Conservation (phyloP, 495 filamentous ascomycete species). For the Penicillium bialowiezense region DNA sequence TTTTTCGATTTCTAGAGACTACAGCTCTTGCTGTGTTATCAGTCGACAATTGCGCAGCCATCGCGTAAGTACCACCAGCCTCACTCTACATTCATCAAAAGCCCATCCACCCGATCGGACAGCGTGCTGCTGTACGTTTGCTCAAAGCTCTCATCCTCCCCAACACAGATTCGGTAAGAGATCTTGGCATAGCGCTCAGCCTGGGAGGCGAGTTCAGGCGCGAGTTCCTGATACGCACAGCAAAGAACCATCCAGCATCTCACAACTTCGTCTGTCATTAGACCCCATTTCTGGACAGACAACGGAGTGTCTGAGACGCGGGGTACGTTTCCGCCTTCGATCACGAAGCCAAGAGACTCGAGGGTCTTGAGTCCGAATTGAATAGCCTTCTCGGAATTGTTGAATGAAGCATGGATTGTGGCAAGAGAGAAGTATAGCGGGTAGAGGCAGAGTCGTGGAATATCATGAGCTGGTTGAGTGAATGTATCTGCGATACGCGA, state of each 20-base stretch:
- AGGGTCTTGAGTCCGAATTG: slow-evolving; percentile 27
- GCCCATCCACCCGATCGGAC: too few species aligned
- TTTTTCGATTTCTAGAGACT: too few species aligned
- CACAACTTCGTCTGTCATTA: slow-evolving; percentile 25
- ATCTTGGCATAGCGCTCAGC: slow-evolving; percentile 34
- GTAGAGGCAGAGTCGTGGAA: slow-evolving; percentile 32
- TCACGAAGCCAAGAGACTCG: slow-evolving; percentile 38
- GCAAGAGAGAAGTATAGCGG: slow-evolving; percentile 27
- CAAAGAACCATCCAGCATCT: slow-evolving; percentile 35
- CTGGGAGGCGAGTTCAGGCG: slow-evolving; percentile 21
- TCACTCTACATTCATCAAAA: too few species aligned
- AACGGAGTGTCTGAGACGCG: slow-evolving; percentile 11
- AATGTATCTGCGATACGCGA: slow-evolving; percentile 30
- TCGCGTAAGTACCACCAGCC: too few species aligned
- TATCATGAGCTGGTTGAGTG: slow-evolving; percentile 11
- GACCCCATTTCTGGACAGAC: slow-evolving; percentile 43
- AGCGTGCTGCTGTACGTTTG: slow-evolving; percentile 6
- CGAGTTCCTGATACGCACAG: slow-evolving; percentile 23
- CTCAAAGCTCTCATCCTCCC: slow-evolving; percentile 45
- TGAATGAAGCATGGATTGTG: slow-evolving; percentile 2
- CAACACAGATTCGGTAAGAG: slow-evolving; percentile 39
- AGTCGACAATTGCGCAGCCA: too few species aligned
- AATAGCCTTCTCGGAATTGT: slow-evolving; percentile 11
- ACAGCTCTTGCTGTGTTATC: too few species aligned
- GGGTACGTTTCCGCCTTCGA: slow-evolving; percentile 29